Evolutionary conservation across 495 filamentous ascomycete species (phyloP).

Genomic region (Cercophora sp.): DNA sequence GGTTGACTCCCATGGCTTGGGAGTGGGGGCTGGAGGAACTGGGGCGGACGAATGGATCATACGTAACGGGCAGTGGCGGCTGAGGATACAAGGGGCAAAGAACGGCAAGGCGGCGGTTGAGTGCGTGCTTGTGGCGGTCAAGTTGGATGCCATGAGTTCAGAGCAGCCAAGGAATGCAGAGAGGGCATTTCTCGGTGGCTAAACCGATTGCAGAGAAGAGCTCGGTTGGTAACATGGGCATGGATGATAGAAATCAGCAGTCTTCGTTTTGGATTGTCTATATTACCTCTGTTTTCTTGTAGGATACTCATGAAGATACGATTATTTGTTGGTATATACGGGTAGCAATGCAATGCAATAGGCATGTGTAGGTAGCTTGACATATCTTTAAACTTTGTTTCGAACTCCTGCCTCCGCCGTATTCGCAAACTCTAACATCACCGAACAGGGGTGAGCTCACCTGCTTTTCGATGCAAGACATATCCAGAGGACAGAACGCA

Average conservation of each 20-base stretch:
- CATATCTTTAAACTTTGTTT: too few relatives aligned
- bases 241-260: background rate
- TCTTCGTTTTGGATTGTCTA: background rate
- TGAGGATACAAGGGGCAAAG: conserved; percentile 59
- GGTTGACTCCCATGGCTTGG: conserved; percentile 31
- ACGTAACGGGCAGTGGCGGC: conserved; percentile 73
- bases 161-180: conserved; percentile 65
- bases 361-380: too few relatives aligned
- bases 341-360: too few relatives aligned
- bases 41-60: conserved; percentile 61
- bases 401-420: too few relatives aligned
- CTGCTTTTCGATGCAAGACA: too few relatives aligned
- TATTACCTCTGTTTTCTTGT: background rate
- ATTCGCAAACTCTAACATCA: too few relatives aligned
- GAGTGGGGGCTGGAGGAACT: conserved; percentile 19
- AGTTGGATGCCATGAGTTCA: conserved; percentile 69
- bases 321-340: too few relatives aligned
- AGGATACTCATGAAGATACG: background rate
- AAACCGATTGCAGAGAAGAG: background rate
- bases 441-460: too few relatives aligned
- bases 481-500: too few relatives aligned
- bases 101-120: conserved; percentile 55
- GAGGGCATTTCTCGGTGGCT: conserved; percentile 59
- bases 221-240: background rate
- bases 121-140: conserved; percentile 71